Evolutionary conservation across 164 flowering plant genomes (phyloP).

Genomic region (Malania oleifera): DNA sequence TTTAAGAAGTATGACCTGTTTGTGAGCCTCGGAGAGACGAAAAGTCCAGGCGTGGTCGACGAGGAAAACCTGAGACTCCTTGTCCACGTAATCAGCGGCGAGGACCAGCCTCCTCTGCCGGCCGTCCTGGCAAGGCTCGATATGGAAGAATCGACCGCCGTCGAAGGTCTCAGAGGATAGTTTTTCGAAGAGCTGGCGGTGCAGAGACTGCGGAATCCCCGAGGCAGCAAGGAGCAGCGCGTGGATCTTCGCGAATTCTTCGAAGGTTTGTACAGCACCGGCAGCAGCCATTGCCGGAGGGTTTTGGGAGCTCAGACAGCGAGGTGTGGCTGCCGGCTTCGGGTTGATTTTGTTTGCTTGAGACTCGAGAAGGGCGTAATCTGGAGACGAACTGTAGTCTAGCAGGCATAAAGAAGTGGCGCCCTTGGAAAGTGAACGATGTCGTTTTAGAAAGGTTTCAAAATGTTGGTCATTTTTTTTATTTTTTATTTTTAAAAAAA

Average conservation of each 20-base stretch:
- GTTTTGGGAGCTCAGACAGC: too few species aligned
- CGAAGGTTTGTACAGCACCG: conserved; percentile 33
- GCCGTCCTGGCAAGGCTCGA: conserved; percentile 71
- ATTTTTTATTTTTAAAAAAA: too few species aligned
- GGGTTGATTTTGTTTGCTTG: too few species aligned
- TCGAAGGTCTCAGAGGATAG: conserved; percentile 76
- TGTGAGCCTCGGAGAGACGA: conserved; percentile 78
- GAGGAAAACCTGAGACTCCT: conserved; percentile 67
- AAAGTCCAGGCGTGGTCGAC: conserved; percentile 98
- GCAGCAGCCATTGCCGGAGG: conserved; percentile 11
- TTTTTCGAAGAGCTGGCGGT: conserved; percentile 61
- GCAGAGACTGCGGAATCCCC: conserved; percentile 65
- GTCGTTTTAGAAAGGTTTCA: too few species aligned
- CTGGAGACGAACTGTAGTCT: too few species aligned
- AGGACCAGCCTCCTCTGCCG: conserved; percentile 63
- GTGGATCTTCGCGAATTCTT: conserved; percentile 72
- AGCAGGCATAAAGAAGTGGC: too few species aligned
- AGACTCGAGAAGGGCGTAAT: too few species aligned
- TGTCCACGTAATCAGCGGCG: conserved; percentile 48
- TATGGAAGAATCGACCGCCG: conserved; percentile 69
- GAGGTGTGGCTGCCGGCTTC: too few species aligned
- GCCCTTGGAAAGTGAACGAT: too few species aligned
- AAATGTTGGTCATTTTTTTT: too few species aligned
- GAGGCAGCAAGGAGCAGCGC: conserved; percentile 67
- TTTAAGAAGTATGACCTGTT: conserved; percentile 61